phyloP scores from a whole-genome alignment of 305 asterid species.

The Solanum aculeatissimum region DNA sequence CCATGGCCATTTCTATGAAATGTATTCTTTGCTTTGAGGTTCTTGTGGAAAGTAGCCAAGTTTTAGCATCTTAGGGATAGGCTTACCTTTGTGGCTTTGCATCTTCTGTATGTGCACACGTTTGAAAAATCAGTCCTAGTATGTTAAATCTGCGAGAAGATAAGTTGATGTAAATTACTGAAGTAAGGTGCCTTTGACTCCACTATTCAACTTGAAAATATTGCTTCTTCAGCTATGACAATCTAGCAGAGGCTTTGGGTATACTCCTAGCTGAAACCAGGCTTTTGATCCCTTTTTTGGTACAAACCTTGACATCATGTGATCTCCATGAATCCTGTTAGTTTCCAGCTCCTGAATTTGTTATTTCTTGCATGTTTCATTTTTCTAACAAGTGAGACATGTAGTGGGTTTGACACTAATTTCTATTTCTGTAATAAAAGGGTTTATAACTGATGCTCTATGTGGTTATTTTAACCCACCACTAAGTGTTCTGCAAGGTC shows the following conservation, averaged over 20 bases:
- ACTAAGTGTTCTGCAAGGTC: neutral
- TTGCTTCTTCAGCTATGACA: neutral
- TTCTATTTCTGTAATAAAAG: neutral
- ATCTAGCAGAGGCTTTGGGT: neutral
- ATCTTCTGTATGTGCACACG: neutral
- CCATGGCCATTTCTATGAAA: neutral
- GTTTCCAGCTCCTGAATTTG: neutral
- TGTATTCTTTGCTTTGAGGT: neutral
- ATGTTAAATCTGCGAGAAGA: neutral
- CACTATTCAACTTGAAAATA: neutral
- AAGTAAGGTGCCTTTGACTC: neutral
- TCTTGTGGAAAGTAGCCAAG: neutral
- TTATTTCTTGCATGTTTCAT: neutral
- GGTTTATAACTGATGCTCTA: neutral
- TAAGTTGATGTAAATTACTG: neutral
- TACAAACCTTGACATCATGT: neutral
- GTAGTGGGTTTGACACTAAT: neutral
- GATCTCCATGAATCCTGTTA: neutral
- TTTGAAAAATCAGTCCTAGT: neutral
- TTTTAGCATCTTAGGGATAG: neutral
- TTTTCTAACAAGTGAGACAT: neutral
- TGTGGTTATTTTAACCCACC: neutral
- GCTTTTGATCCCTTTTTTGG: neutral
- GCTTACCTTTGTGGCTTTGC: neutral
- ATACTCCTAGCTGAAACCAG: neutral